These are phyloP conservation scores for Capronia americana DNA, from an alignment of 2,329 filamentous ascomycete genomes.

Conservation along the genomic window DNA sequence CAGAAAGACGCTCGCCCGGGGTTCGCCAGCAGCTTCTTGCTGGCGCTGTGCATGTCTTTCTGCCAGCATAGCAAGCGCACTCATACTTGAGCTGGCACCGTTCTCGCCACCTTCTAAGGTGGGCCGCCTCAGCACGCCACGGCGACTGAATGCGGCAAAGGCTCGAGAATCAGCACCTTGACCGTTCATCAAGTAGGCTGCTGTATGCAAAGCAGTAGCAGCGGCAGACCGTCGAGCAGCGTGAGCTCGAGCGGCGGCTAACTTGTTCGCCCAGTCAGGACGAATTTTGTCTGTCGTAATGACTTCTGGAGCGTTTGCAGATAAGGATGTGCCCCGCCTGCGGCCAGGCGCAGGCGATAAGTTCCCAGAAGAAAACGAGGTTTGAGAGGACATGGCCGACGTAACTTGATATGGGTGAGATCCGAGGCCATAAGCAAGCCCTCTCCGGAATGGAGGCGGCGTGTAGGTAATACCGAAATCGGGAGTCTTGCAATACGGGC, in stretches of 20 bases:
- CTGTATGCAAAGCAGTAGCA: slow-evolving; percentile 91
- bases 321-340: slow-evolving; percentile 72
- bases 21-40: slow-evolving; percentile 46
- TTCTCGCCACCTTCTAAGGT: slow-evolving; percentile 45
- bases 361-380: slow-evolving; percentile 71
- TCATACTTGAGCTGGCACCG: slow-evolving; percentile 47
- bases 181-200: slow-evolving; percentile 78
- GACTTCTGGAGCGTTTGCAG: slow-evolving; percentile 81
- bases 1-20: slow-evolving; percentile 41
- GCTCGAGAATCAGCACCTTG: slow-evolving; percentile 53
- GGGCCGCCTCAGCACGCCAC: slow-evolving; percentile 56
- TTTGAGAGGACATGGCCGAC: slow-evolving; percentile 85
- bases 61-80: slow-evolving; percentile 55
- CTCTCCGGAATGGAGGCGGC: slow-evolving; percentile 84
- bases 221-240: slow-evolving; percentile 86
- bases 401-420: slow-evolving; percentile 58
- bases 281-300: slow-evolving; percentile 91
- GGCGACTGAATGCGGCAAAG: slow-evolving; percentile 66
- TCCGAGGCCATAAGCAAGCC: slow-evolving; percentile 70
- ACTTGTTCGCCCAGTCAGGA: slow-evolving; percentile 91
- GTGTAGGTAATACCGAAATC: slow-evolving; percentile 98
- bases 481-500: slow-evolving; percentile 92
- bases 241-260: slow-evolving; percentile 82
- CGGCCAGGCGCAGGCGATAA: slow-evolving; percentile 51
- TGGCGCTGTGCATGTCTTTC: slow-evolving; percentile 50